Conservation (phyloP, 2,329 filamentous ascomycete genomes). For the Orbilia brochopaga region DNA sequence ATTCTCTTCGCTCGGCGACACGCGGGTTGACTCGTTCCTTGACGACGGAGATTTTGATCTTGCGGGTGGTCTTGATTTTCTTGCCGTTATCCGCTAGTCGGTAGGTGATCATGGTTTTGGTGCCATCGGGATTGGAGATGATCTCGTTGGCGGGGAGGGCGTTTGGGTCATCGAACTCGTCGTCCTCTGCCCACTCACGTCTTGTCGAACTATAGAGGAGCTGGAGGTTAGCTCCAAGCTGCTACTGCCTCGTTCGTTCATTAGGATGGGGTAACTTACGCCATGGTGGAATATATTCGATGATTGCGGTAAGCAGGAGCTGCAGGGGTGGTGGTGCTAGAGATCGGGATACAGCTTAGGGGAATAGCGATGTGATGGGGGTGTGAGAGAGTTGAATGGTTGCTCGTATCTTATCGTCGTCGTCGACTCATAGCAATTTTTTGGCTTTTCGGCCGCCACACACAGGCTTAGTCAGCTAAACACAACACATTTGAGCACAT, state of each 20-base stretch:
- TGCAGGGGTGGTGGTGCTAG: not conserved
- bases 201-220: constrained; percentile 26
- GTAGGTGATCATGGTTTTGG: constrained; percentile 91
- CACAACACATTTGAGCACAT: constrained; percentile 26
- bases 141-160: constrained; percentile 84
- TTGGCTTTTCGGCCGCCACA: constrained; percentile 36
- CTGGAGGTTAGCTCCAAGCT: constrained; percentile 17
- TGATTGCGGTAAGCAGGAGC: too few species aligned
- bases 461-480: constrained; percentile 31
- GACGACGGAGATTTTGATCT: constrained; percentile 88
- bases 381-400: not conserved
- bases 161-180: constrained; percentile 82
- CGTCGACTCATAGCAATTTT: constrained; percentile 34
- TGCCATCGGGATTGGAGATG: constrained; percentile 96
- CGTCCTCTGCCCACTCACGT: constrained; percentile 90
- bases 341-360: too few species aligned
- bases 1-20: constrained; percentile 90
- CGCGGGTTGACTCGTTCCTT: constrained; percentile 95
- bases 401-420: constrained; percentile 22
- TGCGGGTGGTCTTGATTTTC: constrained; percentile 95
- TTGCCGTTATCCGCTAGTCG: constrained; percentile 89
- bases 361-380: not conserved
- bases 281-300: constrained; percentile 19
- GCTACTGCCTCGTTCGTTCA: constrained; percentile 28
- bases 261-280: constrained; percentile 21